These are phyloP conservation scores for Thoreauomyces humboldtii DNA, from an alignment of 192 early-diverging fungal species.

Conservation along the genomic window DNA sequence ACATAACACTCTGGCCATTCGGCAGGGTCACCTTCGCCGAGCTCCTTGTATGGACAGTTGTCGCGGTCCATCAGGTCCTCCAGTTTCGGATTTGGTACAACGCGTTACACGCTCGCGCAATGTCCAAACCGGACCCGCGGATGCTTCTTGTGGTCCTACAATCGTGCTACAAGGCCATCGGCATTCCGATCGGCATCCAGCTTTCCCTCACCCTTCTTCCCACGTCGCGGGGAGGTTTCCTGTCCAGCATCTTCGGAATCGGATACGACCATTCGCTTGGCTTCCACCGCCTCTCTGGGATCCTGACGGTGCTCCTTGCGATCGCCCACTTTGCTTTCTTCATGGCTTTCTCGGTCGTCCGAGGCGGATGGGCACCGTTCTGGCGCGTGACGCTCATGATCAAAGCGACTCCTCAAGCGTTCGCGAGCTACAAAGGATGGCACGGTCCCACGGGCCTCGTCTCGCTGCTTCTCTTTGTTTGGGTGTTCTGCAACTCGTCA, in stretches of 20 bases:
- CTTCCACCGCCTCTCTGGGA: conserved; percentile 14
- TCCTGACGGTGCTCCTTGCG: conserved; percentile 8
- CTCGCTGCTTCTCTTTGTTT: conserved; percentile 14
- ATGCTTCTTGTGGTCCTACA: not conserved
- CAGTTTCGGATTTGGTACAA: conserved; percentile 9
- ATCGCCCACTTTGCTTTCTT: not conserved
- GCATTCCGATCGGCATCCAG: conserved; percentile 6
- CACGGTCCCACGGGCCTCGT: conserved; percentile 1
- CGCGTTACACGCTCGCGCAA: not conserved
- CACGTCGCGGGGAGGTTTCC: conserved; percentile 10
- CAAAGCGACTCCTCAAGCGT: not conserved
- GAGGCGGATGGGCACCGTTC: conserved; percentile 5
- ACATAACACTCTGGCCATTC: not conserved
- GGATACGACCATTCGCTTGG: conserved; percentile 14
- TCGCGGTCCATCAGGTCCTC: conserved; percentile 1
- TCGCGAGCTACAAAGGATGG: conserved; percentile 18
- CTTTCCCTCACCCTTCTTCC: conserved; percentile 22
- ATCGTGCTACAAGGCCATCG: not conserved
- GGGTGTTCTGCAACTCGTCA: conserved; percentile 16
- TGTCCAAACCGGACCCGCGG: not conserved
- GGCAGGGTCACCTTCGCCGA: not conserved
- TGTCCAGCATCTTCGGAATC: conserved; percentile 12
- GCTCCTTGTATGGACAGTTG: conserved; percentile 10
- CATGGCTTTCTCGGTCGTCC: not conserved
- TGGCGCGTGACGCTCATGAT: not conserved